phyloP scores from a whole-genome alignment of 345 rosid species.

The Camelina sativa region DNA sequence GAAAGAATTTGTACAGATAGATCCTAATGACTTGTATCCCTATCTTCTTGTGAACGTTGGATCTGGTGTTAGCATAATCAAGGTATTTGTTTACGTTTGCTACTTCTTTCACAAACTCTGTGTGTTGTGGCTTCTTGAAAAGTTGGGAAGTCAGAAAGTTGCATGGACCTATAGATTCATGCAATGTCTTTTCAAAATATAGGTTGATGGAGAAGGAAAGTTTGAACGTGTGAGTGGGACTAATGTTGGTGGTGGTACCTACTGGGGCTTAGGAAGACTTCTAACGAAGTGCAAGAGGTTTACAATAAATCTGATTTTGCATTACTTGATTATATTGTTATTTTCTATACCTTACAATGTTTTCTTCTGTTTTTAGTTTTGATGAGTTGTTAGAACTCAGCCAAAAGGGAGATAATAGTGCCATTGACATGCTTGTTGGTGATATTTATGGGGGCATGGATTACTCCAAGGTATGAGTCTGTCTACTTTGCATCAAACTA shows the following conservation, averaged over 20 bases:
- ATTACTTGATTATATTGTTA: neutral
- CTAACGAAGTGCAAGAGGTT: slow-evolving; percentile 97
- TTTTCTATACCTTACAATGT: slow-evolving; percentile 9
- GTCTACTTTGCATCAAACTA: neutral
- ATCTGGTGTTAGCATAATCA: slow-evolving; percentile 99
- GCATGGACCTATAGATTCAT: neutral
- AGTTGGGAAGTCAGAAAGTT: neutral
- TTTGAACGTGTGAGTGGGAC: slow-evolving; percentile 97
- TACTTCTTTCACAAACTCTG: slow-evolving; percentile 5
- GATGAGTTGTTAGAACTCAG: slow-evolving; percentile 96
- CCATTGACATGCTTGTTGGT: slow-evolving; percentile 97
- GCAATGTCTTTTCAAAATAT: slow-evolving; percentile 26
- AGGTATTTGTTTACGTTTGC: slow-evolving; percentile 56
- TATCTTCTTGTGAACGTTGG: slow-evolving; percentile 98
- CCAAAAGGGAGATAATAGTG: slow-evolving; percentile 92
- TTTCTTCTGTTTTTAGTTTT: slow-evolving; percentile 59
- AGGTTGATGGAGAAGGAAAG: slow-evolving; percentile 99
- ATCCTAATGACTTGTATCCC: slow-evolving; percentile 85
- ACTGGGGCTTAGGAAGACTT: slow-evolving; percentile 96
- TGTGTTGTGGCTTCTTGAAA: slow-evolving; percentile 9
- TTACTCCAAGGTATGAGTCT: slow-evolving; percentile 73
- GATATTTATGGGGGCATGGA: slow-evolving; percentile 98
- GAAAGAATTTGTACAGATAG: slow-evolving; percentile 96
- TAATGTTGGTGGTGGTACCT: slow-evolving; percentile 98
- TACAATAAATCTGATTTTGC: slow-evolving; percentile 27